phyloP scores from a whole-genome alignment of 805 yeast genomes.

The Lipomyces japonicus region DNA sequence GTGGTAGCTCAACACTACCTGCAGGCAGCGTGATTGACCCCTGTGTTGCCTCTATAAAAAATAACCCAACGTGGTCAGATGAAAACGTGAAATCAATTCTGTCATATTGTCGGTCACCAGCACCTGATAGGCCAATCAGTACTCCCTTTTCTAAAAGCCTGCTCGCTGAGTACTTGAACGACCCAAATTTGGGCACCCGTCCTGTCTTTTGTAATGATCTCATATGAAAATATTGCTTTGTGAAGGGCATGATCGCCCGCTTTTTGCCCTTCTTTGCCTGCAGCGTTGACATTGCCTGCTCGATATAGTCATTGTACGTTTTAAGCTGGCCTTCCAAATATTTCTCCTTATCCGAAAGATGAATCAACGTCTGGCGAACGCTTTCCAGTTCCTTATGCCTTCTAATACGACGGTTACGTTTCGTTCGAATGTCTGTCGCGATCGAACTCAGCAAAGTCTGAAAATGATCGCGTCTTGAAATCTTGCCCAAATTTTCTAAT shows the following conservation, averaged over 20 bases:
- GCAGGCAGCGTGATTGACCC: slow-evolving; percentile 59
- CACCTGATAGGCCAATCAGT: slow-evolving; percentile 56
- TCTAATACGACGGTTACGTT: slow-evolving; percentile 49
- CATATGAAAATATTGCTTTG: slow-evolving; percentile 72
- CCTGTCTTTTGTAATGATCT: slow-evolving; percentile 64
- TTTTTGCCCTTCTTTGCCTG: slow-evolving; percentile 42
- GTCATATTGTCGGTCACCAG: slow-evolving; percentile 48
- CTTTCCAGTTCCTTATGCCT: slow-evolving; percentile 47
- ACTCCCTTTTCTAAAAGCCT: slow-evolving; percentile 71
- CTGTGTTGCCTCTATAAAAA: slow-evolving; percentile 69
- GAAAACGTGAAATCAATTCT: slow-evolving; percentile 71
- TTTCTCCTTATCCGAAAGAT: slow-evolving; percentile 46
- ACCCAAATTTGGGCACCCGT: slow-evolving; percentile 61
- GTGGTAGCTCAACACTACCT: slow-evolving; percentile 50
- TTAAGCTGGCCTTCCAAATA: slow-evolving; percentile 44
- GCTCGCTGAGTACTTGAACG: slow-evolving; percentile 70
- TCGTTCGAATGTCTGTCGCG: slow-evolving; percentile 69
- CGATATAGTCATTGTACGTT: slow-evolving; percentile 47
- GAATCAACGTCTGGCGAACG: slow-evolving; percentile 45
- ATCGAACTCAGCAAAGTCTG: slow-evolving; percentile 79
- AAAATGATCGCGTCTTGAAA: slow-evolving; percentile 65
- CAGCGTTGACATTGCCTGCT: slow-evolving; percentile 48
- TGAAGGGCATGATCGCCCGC: slow-evolving; percentile 47
- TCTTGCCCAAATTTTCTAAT: slow-evolving; percentile 61
- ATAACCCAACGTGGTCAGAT: slow-evolving; percentile 68